These are phyloP conservation scores for Calophaca sinica DNA, from an alignment of 306 rosid species.

Conservation along the genomic window DNA sequence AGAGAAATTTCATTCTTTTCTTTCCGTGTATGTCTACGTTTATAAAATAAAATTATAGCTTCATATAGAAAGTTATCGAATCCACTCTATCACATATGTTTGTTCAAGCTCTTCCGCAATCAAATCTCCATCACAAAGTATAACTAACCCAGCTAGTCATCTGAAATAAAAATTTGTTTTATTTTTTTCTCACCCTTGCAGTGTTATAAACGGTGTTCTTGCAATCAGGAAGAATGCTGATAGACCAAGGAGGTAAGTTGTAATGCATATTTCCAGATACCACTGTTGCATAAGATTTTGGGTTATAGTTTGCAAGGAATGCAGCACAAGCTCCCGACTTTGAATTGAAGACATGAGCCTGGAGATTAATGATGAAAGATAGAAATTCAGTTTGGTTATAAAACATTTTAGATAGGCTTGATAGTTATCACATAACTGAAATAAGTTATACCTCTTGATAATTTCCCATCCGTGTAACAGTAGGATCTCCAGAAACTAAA, in stretches of 20 bases:
- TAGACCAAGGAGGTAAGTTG: constrained; percentile 98
- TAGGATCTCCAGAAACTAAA: constrained; percentile 79
- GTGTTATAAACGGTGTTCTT: constrained; percentile 89
- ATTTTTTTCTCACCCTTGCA: constrained; percentile 77
- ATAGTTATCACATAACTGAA: constrained; percentile 16
- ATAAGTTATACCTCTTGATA: constrained; percentile 73
- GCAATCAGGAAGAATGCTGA: constrained; percentile 98
- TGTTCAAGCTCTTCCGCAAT: no score
- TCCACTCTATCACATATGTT: background rate
- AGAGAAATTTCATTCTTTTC: background rate
- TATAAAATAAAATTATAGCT: background rate
- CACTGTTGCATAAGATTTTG: constrained; percentile 72
- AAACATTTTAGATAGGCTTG: constrained; percentile 39
- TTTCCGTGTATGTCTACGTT: background rate
- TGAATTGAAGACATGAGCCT: constrained; percentile 94
- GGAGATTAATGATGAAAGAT: constrained; percentile 24
- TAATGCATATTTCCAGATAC: constrained; percentile 86
- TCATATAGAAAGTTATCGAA: constrained; percentile 6
- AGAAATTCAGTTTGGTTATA: constrained; percentile 34
- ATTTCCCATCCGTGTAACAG: constrained; percentile 72
- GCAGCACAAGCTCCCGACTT: constrained; percentile 94
- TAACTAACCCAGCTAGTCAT: background rate
- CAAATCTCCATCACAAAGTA: no score
- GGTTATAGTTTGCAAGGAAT: constrained; percentile 89
- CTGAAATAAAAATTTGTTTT: constrained; percentile 5